Base-by-base conservation (phyloP, 2,329 filamentous ascomycete genomes). In the Trichophyton mentagrophytes region DNA sequence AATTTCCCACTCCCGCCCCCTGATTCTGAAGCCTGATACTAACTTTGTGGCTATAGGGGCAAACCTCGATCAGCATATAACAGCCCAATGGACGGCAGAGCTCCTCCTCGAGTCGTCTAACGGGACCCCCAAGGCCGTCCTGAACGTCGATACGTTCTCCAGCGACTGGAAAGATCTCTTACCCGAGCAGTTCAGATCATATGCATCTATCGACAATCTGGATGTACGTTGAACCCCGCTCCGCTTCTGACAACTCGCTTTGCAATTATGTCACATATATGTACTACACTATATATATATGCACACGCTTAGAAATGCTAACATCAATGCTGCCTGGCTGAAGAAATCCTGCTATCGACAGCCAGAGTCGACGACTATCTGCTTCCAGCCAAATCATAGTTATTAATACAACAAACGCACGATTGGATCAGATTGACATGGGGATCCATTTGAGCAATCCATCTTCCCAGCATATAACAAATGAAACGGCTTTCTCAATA, bases 121-220 rank as follows among this genome's bases (percentile, higher is more conserved):
- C 22, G 72, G 72, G 3, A 69, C 64, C 30, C 56, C 65, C 6
- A 64, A 62, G 38, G 67, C 68, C 42, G 20, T 30, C 5, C 17
- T 57, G 8, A 57, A 42, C 38, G 30, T 38, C 11, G 38, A 57
- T 11, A 25, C 38, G 3, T 57, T 40, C 30, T 40, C 38, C 17
- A 57, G 33, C 38, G 38, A 38, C 30, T 77, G 76, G 76, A 75
- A 72, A 62, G 74, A 77, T 62, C 68, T 70, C 58, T 66, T 77
- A 42, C 75, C 74, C n/a, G 76, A 77, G 61, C 61, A 69, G 33
- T 77, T 75, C 75, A 72, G 73, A 60, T 61, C 62, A 11, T 69
- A 74, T 30, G 72, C 69, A 20, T 62, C 67, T 17, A 63, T 73
- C 38, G 69, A 70, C 15, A 70, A 69, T 44, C 58, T 76, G 60